Percentiles rank a stretch among this genome's conserved stretches.
These are phyloP conservation scores for Actinomucor elegans DNA, from an alignment of 371 early-diverging fungal species.

Conservation along the genomic window DNA sequence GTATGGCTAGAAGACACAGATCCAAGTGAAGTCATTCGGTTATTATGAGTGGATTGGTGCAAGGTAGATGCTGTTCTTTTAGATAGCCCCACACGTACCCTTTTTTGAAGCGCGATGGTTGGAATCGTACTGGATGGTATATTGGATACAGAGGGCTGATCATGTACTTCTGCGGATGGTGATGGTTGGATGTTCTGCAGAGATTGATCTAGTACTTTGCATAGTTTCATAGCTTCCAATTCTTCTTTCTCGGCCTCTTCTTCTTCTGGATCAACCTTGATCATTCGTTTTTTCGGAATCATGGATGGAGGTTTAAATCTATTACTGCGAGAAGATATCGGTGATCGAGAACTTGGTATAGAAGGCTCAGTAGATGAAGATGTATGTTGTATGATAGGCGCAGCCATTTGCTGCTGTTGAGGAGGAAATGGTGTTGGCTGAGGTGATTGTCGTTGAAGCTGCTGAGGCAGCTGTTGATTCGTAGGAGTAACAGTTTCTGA, in stretches of 20 bases:
- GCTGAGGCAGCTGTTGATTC: background rate
- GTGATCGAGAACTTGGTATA: background rate
- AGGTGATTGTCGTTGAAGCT: background rate
- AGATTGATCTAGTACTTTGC: background rate
- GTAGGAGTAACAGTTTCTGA: background rate
- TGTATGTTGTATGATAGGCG: no score
- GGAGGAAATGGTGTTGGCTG: background rate
- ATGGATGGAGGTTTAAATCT: background rate
- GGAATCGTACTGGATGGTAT: background rate
- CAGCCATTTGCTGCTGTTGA: background rate
- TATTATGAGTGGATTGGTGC: constrained; percentile 1
- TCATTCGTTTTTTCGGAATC: constrained; percentile 4
- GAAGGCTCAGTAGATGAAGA: background rate
- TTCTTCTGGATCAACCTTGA: constrained; percentile 5
- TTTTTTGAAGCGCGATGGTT: constrained; percentile 4
- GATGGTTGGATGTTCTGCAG: background rate
- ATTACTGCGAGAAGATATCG: background rate
- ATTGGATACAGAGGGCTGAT: background rate
- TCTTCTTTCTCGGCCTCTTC: background rate
- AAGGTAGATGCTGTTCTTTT: constrained; percentile 13
- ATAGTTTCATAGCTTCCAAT: background rate
- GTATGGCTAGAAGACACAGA: no score
- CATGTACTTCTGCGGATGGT: background rate
- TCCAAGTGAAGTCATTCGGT: no score
- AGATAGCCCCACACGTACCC: constrained; percentile 33